These are phyloP conservation scores for Nowakowskiella sp. DNA, from an alignment of 192 early-diverging fungal species.

Conservation along the genomic window DNA sequence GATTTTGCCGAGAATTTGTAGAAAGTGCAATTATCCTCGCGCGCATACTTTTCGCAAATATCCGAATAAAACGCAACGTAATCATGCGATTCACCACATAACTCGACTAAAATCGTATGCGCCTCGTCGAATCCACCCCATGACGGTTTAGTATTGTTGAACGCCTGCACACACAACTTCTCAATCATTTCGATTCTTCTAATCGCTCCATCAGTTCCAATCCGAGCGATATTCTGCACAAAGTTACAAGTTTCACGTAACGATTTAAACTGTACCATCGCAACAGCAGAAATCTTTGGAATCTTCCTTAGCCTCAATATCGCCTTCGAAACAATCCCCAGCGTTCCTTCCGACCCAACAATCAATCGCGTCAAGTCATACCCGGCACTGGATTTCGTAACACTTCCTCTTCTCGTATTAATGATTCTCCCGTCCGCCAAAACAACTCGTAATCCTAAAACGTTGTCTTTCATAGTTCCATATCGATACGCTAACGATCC, in stretches of 20 bases:
- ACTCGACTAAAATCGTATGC: conserved; percentile 51
- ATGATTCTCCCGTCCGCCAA: conserved; percentile 34
- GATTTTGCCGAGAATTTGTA: too few species aligned
- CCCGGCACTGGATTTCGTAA: conserved; percentile 90
- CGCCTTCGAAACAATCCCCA: conserved; percentile 70
- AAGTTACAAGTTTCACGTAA: conserved; percentile 36
- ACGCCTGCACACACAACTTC: conserved; percentile 39
- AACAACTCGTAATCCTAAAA: conserved; percentile 30
- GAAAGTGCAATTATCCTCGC: too few species aligned
- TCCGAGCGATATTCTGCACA: conserved; percentile 36
- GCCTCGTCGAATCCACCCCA: conserved; percentile 23
- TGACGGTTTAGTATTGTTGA: conserved; percentile 35
- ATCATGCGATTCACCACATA: conserved; percentile 29
- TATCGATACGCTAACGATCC: conserved; percentile 37
- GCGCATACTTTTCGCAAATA: conserved; percentile 25
- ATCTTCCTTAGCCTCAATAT: conserved; percentile 29
- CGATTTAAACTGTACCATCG: conserved; percentile 45
- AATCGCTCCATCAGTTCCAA: conserved; percentile 34
- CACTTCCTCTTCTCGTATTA: conserved; percentile 45
- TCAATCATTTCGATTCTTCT: conserved; percentile 54
- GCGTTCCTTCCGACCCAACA: conserved; percentile 89
- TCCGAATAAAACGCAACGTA: conserved; percentile 30
- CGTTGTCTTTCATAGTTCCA: conserved; percentile 46
- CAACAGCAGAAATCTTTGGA: conserved; percentile 28
- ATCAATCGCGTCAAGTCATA: conserved; percentile 94